Base-by-base conservation (phyloP, 208 protist species). In the Acanthamoeba triangularis region DNA sequence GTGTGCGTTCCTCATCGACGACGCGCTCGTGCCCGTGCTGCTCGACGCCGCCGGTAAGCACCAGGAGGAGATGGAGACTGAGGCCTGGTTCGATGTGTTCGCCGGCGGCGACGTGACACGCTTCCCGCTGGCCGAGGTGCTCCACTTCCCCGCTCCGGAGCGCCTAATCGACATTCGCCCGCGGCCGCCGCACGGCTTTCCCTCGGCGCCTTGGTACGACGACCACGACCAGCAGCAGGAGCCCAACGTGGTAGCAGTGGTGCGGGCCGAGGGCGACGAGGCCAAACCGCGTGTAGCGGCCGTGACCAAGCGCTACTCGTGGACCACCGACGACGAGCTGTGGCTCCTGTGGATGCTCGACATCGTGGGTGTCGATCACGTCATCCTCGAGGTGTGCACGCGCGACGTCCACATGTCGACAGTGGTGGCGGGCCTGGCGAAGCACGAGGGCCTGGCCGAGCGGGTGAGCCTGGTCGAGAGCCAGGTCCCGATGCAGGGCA, bases 261-360 rank as follows among this genome's bases (percentile, higher is more conserved):
- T 35, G 30, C 65, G 25, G 11, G 65, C 25, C 14, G 8, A 10
- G 20, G 37, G 69, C 37, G 33, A 78, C 37, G 35, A 37, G 30
- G 37, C 25, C 30, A 16, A 44, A 3, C 8, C 37, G 16, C 69
- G 69, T 3, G 69, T 78, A 7, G 69, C 69, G 35, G 69, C 69
- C 5, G 33, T 16, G 20, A 41, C 52, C 37, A 61, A 56, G 44
- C 61, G 30, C 25, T 88, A 30, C 80, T 65, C 49, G 49, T 88
- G 80, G 80, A 88, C 7, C 49, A 7, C 18, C 11, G 80, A 88
- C 52, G 37, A 56, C 49, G 80, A 61, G 80, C 37, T 88, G 44
- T 88, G 80, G 80, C 52, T 88, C 13, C 80, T 88, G 80, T 88
- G 80, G 80, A 88, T 28, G 80, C 52, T 88, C 18, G 80, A 88